A percentile compares a stretch with the other conserved stretches of the same genome.
Evolutionary conservation across 1,139 yeast species (phyloP).

Genomic region (Protomyces inundatus): DNA sequence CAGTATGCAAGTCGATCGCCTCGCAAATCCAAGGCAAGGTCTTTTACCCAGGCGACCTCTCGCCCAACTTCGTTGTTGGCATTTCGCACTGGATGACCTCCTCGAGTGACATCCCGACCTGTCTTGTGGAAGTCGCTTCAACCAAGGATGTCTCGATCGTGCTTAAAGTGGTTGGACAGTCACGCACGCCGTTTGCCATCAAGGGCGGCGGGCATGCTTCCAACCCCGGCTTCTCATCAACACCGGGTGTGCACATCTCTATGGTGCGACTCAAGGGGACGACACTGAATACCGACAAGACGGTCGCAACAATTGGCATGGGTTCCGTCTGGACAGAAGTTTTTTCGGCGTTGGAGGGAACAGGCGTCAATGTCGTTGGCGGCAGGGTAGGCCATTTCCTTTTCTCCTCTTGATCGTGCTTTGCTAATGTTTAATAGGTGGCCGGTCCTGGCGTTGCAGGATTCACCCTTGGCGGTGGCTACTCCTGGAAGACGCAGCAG

Average conservation of each 20-base stretch:
- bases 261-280: conserved; percentile 10
- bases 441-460: conserved; percentile 4
- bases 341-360: conserved; percentile 5
- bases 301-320: conserved; percentile 5
- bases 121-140: conserved; percentile 12
- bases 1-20: neutral
- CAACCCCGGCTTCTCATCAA: conserved; percentile 15
- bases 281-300: conserved; percentile 2
- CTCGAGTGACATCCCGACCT: conserved; percentile 2
- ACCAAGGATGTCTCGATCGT: conserved; percentile 8
- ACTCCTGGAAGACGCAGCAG: conserved; percentile 1
- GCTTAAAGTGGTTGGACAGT: conserved; percentile 1
- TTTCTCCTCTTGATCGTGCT: neutral
- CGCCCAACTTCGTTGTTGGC: conserved; percentile 2
- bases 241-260: conserved; percentile 8
- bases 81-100: conserved; percentile 14
- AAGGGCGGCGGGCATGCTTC: conserved; percentile 18
- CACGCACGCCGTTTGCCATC: conserved; percentile 10
- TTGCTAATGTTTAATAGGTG: neutral
- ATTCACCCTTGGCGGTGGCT: conserved; percentile 9
- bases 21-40: conserved; percentile 5
- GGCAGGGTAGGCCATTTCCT: neutral
- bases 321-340: conserved; percentile 1
- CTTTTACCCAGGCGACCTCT: neutral
- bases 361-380: conserved; percentile 4